Percentiles rank a stretch among this genome's conserved stretches.
Conservation (phyloP, 2,329 filamentous ascomycete genomes). For the Cadophora sp. region DNA sequence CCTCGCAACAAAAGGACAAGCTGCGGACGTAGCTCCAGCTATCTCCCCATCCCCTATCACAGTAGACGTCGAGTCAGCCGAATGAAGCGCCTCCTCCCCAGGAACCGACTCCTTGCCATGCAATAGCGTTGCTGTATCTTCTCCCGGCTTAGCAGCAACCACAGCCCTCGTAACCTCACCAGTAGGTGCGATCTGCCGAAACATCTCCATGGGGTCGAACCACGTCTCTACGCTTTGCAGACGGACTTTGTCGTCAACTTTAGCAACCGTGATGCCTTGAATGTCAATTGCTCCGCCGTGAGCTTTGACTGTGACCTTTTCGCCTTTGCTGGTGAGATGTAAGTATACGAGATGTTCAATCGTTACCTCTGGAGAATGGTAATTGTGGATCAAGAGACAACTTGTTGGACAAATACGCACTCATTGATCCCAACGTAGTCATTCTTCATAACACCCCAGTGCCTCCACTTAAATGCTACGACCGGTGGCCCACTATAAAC, state of each 20-base stretch:
- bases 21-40: not conserved
- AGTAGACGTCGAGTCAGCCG: not conserved
- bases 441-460: constrained; percentile 71
- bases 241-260: constrained; percentile 65
- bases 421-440: constrained; percentile 70
- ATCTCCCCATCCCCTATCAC: constrained; percentile 14
- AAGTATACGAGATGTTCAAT: no score
- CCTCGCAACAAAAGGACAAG: constrained; percentile 20
- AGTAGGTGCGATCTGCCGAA: constrained; percentile 64
- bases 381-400: no score
- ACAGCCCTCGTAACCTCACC: constrained; percentile 41
- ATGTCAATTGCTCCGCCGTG: constrained; percentile 68
- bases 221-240: constrained; percentile 66
- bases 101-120: constrained; percentile 24
- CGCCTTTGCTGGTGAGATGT: constrained; percentile 56
- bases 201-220: constrained; percentile 72
- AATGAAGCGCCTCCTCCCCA: constrained; percentile 1
- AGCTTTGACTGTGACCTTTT: constrained; percentile 67
- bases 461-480: constrained; percentile 70
- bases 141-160: not conserved
- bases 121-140: constrained; percentile 30
- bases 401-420: constrained; percentile 53
- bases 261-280: constrained; percentile 66
- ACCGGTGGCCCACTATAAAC: constrained; percentile 66
- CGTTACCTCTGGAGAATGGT: no score